Conservation (phyloP, 345 rosid genomes). For the Rhodomyrtus tomentosa region DNA sequence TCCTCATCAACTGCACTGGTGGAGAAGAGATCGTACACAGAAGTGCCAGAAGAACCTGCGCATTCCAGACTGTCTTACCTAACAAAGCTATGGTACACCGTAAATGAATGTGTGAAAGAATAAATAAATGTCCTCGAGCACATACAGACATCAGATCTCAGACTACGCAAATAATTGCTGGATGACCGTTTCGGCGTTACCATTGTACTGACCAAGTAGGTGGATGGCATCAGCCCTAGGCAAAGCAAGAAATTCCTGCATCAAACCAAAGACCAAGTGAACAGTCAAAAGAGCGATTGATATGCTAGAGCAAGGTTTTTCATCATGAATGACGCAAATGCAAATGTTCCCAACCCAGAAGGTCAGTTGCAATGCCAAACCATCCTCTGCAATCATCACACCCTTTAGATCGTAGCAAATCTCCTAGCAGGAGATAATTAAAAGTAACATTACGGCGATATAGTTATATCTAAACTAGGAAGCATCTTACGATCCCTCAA, state of each 20-base stretch:
- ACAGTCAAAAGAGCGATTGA: background rate
- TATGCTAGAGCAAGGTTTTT: background rate
- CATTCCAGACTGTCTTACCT: background rate
- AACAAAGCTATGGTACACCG: conserved; percentile 1
- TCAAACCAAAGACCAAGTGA: background rate
- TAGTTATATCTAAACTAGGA: background rate
- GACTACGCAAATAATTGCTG: conserved; percentile 66
- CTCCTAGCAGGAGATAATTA: background rate
- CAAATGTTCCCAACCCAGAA: background rate
- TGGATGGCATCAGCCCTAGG: conserved; percentile 95
- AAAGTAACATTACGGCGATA: background rate
- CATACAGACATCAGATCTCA: background rate
- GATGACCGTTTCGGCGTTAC: conserved; percentile 76
- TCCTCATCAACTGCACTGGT: background rate
- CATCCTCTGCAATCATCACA: background rate
- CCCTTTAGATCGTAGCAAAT: background rate
- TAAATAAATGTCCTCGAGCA: conserved; percentile 1
- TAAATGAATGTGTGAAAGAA: conserved; percentile 7
- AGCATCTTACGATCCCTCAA: background rate
- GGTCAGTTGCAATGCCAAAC: background rate
- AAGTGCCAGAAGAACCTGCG: background rate
- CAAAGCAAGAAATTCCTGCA: conserved; percentile 95
- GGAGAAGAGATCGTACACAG: background rate
- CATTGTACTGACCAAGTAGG: conserved; percentile 77
- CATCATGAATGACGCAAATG: background rate